Evolutionary conservation across 1,139 yeast species (phyloP), one percentile per base, ranked within the genome.

Genomic region (Taphrina populina): DNA sequence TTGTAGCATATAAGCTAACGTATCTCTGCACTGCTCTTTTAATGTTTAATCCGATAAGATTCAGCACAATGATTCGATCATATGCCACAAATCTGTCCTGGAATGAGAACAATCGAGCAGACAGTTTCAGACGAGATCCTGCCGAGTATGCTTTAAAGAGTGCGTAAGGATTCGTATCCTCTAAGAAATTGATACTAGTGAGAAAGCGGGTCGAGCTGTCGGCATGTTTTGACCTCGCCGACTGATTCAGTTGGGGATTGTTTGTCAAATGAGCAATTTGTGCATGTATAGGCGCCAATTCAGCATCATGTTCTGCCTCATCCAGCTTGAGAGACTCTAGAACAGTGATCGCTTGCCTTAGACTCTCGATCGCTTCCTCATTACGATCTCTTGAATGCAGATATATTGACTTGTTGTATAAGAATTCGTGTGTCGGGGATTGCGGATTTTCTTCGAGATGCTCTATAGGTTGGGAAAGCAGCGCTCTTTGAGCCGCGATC

Each of bases 101-200:
- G 26, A 23, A 37, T 4, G 54, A 49, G 29, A 49, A 49, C 24
- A 49, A 40, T 7, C 54, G 45, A 11, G 46, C 54, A 8, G 54
- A 27, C 11, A 39, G 46, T 26, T 39, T 39, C 15, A 49, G 46
- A 2, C 32, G 8, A 8, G 37, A 30, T 32, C 30, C 39, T 6
- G 13, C 30, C 8, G 4, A 7, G 23, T 30, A 39, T 4, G 54
- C 32, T 23, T 49, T 49, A 33, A 39, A 33, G 15, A 27, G 24
- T 3, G 39, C 46, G 17, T 49, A 49, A 3, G 54, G 54, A 13
- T 49, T 49, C n/a, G 4, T 24, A 5, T 37, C 23, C 19, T 49
- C 24, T 6, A 30, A 20, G 23, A 29, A 49, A 19, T 39, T 49
- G 30, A 49, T 32, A 10, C 46, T 20, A 7, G 54, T 41, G 17